Evolutionary conservation across 2,329 filamentous ascomycete genomes (phyloP).

Genomic region (Claviceps arundinis): DNA sequence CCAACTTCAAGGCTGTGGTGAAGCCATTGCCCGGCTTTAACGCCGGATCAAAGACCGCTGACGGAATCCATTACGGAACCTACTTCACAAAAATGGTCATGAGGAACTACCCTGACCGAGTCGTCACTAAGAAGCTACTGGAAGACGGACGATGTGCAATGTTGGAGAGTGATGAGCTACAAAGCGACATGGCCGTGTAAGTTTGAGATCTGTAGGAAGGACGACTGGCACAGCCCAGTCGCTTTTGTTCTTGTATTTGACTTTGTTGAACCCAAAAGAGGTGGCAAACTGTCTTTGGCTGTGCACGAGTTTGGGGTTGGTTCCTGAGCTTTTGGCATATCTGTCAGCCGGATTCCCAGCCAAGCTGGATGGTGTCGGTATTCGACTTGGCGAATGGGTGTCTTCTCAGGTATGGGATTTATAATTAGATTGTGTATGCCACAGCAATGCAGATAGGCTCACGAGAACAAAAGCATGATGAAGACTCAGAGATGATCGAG

Average conservation of each 20-base stretch:
- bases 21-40: slow-evolving; percentile 28
- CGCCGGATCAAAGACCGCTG: slow-evolving; percentile 14
- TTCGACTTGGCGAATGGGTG: neutral
- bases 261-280: neutral
- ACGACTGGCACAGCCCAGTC: neutral
- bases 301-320: neutral
- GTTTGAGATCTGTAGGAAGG: too few relatives aligned
- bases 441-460: neutral
- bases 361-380: neutral
- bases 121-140: slow-evolving; percentile 26
- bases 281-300: neutral
- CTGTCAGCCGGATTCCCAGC: neutral
- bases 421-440: neutral
- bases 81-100: slow-evolving; percentile 39
- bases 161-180: slow-evolving; percentile 9
- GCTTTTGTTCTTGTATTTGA: neutral
- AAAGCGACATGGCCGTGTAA: slow-evolving; percentile 11
- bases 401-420: neutral
- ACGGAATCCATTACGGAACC: slow-evolving; percentile 36
- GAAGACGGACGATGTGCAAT: slow-evolving; percentile 16
- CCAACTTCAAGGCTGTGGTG: slow-evolving; percentile 31
- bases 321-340: neutral
- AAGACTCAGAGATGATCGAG: neutral
- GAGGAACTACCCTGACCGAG: slow-evolving; percentile 33
- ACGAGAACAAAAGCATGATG: neutral